Percentiles rank a stretch among this genome's conserved stretches.
phyloP scores from a whole-genome alignment of 1,139 yeast species.

The Keqinozyma sinolaborantium region DNA sequence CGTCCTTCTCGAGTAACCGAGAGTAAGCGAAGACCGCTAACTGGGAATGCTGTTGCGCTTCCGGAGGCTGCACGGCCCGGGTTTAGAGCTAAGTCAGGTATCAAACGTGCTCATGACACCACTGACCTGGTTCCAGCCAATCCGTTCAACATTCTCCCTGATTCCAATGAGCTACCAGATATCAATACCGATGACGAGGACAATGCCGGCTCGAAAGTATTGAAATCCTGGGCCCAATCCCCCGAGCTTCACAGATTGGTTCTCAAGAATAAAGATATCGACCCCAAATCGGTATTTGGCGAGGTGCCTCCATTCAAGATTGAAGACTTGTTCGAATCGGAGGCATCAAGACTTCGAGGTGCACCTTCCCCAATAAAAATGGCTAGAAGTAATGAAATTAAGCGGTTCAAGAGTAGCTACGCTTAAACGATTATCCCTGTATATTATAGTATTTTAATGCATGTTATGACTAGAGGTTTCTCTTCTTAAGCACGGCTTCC shows the following conservation, averaged over 20 bases:
- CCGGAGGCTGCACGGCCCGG: slow-evolving; percentile 35
- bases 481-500: slow-evolving; percentile 52
- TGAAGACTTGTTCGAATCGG: slow-evolving; percentile 61
- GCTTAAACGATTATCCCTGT: slow-evolving; percentile 41
- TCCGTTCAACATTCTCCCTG: slow-evolving; percentile 6
- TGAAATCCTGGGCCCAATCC: slow-evolving; percentile 72
- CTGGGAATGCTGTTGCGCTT: slow-evolving; percentile 30
- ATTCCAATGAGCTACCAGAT: slow-evolving; percentile 33
- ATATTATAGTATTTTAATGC: slow-evolving; percentile 20
- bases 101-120: background rate
- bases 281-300: slow-evolving; percentile 78
- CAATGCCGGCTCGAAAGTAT: slow-evolving; percentile 36
- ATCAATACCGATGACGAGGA: slow-evolving; percentile 59
- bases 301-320: slow-evolving; percentile 67
- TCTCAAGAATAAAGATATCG: slow-evolving; percentile 54
- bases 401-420: slow-evolving; percentile 12
- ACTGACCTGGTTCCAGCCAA: slow-evolving; percentile 3
- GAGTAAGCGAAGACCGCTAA: slow-evolving; percentile 11
- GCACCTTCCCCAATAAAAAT: slow-evolving; percentile 57
- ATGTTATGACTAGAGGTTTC: slow-evolving; percentile 5
- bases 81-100: slow-evolving; percentile 5
- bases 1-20: slow-evolving; percentile 5
- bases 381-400: background rate
- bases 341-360: slow-evolving; percentile 47
- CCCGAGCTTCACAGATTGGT: slow-evolving; percentile 56